Conservation (phyloP, 345 rosid genomes). For the Populus simonii region DNA sequence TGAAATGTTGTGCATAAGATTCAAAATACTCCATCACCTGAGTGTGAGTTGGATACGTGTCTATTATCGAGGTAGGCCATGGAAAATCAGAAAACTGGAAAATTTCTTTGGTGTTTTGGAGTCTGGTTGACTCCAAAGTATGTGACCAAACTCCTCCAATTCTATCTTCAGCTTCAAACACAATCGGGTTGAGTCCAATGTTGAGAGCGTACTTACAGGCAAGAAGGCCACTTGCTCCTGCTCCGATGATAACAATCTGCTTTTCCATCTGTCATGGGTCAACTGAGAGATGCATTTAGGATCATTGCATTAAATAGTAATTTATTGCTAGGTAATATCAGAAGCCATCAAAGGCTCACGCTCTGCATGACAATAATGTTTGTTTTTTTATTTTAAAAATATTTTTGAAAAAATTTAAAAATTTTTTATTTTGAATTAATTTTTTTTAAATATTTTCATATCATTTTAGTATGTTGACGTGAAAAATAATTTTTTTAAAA, state of each 20-base stretch:
- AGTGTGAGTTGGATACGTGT: constrained; percentile 13
- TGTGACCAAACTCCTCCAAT: constrained; percentile 38
- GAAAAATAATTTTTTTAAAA: no score
- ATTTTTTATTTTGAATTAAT: no score
- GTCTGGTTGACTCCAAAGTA: constrained; percentile 23
- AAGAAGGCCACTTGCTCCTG: constrained; percentile 44
- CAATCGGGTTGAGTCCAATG: constrained; percentile 32
- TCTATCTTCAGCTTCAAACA: constrained; percentile 32
- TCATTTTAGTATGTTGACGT: no score
- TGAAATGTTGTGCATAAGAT: constrained; percentile 30
- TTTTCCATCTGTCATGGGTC: constrained; percentile 25
- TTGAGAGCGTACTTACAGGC: constrained; percentile 33
- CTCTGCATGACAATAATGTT: no score
- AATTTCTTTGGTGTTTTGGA: constrained; percentile 20
- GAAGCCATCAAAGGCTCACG: neutral
- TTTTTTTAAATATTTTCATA: no score
- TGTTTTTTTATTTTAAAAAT: no score
- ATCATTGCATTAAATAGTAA: neutral
- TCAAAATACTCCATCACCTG: constrained; percentile 27
- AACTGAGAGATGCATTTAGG: neutral
- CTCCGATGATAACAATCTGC: constrained; percentile 36
- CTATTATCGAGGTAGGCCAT: constrained; percentile 34
- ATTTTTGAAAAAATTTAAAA: no score
- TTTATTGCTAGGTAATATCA: no score
- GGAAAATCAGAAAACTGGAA: constrained; percentile 42